A percentile compares a stretch with the other conserved stretches of the same genome.
Evolutionary conservation across 2,329 filamentous ascomycete genomes (phyloP).

Genomic region (Calonectria pauciramosa): DNA sequence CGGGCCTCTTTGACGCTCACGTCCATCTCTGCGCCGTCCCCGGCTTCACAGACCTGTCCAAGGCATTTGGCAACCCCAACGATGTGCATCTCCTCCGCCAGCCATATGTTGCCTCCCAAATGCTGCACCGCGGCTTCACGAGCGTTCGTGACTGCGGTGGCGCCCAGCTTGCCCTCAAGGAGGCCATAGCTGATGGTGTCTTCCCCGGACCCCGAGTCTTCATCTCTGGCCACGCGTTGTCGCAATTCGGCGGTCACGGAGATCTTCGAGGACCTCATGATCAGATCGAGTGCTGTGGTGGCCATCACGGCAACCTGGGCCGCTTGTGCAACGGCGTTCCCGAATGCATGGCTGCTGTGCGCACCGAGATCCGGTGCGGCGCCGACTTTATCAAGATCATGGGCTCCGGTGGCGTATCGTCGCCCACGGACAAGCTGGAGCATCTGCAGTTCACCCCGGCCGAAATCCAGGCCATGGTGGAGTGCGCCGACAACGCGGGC

Average conservation of each 20-base stretch:
- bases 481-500: conserved; percentile 60
- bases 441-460: conserved; percentile 68
- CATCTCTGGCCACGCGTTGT: conserved; percentile 66
- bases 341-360: conserved; percentile 64
- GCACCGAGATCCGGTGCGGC: conserved; percentile 68
- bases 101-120: conserved; percentile 61
- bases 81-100: conserved; percentile 58
- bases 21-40: conserved; percentile 49
- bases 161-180: conserved; percentile 64
- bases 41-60: conserved; percentile 43
- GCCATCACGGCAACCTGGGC: conserved; percentile 50
- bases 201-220: conserved; percentile 68
- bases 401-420: conserved; percentile 68
- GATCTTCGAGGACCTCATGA: conserved; percentile 60
- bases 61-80: conserved; percentile 47
- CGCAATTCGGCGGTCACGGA: conserved; percentile 70
- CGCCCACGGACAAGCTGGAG: conserved; percentile 66
- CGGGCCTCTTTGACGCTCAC: conserved; percentile 50
- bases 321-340: conserved; percentile 66
- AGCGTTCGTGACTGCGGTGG: conserved; percentile 70
- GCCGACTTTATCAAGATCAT: conserved; percentile 75
- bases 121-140: conserved; percentile 70
- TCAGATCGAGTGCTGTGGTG: conserved; percentile 59
- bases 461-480: conserved; percentile 67
- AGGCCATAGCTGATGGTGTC: conserved; percentile 67